Base-by-base conservation (phyloP, 208 protist species). In the Acanthamoeba rhysodes region DNA sequence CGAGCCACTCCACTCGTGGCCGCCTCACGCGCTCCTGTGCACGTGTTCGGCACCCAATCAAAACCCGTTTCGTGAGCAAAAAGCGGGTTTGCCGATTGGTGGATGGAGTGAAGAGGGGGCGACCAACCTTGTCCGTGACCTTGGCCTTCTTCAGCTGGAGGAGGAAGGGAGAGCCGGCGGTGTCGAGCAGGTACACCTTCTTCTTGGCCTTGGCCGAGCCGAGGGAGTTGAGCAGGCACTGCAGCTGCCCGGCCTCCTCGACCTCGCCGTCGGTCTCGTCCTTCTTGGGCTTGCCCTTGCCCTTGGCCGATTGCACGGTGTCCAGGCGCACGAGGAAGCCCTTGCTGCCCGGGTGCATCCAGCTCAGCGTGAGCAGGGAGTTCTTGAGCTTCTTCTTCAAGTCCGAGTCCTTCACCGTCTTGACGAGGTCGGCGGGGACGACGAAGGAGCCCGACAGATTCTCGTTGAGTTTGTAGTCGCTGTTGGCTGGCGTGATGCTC, bases 361-460 rank as follows among this genome's bases (percentile, higher is more conserved):
- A 78, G 70, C 70, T 78, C 70, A 78, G 29, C 70, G 70, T 78
- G 70, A 78, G 70, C 32, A 78, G 70, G 22, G 70, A 78, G 37
- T 78, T 78, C 70, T 78, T 78, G 32, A 78, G 70, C 70, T 78
- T 78, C 37, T 78, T 78, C 70, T 78, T 78, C 70, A 78, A 78
- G 70, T 78, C 70, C 16, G 70, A 78, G 12, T 78, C 70, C 70
- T 78, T 78, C 29, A 78, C 70, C 70, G 70, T 78, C 37, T 78
- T 78, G 70, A 78, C 37, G 70, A 78, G 70, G 70, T 78, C 70
- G 29, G 70, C 70, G 3, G 70, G 70, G 18, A 78, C 32, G 70
- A 78, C 37, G 70, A 78, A 78, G 14, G 70, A 48, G 29, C 70
- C 70, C n/a, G 70, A 78, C 4, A 78, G 70, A 27, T 78, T 78